A percentile compares a stretch with the other conserved stretches of the same genome.
Evolutionary conservation across 345 rosid species (phyloP).

Genomic region (Corchorus olitorius): DNA sequence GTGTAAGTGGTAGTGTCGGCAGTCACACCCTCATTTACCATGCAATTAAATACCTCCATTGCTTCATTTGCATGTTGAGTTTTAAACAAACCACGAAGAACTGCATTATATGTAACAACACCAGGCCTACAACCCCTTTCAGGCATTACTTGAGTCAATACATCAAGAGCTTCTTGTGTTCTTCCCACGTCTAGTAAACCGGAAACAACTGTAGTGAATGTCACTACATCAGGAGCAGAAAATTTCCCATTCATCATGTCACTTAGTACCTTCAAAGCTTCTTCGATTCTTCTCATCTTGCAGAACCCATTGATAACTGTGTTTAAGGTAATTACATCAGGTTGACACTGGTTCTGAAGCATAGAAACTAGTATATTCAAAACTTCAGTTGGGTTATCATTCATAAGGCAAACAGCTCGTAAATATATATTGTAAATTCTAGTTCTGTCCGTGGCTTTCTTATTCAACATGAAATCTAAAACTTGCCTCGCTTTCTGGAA

Average conservation of each 20-base stretch:
- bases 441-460: slow-evolving; percentile 52
- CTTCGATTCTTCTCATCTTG: slow-evolving; percentile 72
- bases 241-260: slow-evolving; percentile 80
- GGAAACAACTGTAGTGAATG: slow-evolving; percentile 62
- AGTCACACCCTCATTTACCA: slow-evolving; percentile 49
- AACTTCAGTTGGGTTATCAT: slow-evolving; percentile 61
- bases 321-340: slow-evolving; percentile 79
- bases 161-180: slow-evolving; percentile 57
- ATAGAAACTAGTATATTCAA: slow-evolving; percentile 67
- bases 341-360: slow-evolving; percentile 72
- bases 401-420: slow-evolving; percentile 60
- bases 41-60: slow-evolving; percentile 46
- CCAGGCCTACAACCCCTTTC: slow-evolving; percentile 52
- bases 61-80: slow-evolving; percentile 53
- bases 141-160: slow-evolving; percentile 51
- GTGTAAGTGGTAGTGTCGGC: slow-evolving; percentile 56
- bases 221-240: slow-evolving; percentile 71
- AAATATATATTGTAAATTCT: slow-evolving; percentile 76
- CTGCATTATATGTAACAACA: slow-evolving; percentile 75
- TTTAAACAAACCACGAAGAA: slow-evolving; percentile 63
- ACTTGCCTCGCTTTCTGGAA: slow-evolving; percentile 54
- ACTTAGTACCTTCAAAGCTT: slow-evolving; percentile 65
- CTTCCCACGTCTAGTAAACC: slow-evolving; percentile 67
- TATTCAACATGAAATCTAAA: slow-evolving; percentile 59
- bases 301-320: slow-evolving; percentile 78